phyloP scores from a whole-genome alignment of 805 yeast species.

The Tetrapisispora nanseiensis region DNA sequence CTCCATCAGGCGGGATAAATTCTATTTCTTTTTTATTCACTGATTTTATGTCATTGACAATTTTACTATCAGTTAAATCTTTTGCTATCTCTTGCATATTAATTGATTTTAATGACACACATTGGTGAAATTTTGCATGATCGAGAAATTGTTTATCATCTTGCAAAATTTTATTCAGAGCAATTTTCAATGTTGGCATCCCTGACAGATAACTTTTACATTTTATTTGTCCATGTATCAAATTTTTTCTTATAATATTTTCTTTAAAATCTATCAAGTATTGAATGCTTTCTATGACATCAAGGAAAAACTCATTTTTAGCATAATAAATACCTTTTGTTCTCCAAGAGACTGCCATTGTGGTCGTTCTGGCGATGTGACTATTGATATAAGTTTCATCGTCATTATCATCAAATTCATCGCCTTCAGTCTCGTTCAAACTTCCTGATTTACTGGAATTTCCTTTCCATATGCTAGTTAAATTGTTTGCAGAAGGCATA shows the following conservation, averaged over 20 bases:
- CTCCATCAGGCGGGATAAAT: slow-evolving; percentile 88
- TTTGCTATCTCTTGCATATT: slow-evolving; percentile 1
- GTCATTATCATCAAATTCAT: slow-evolving; percentile 3
- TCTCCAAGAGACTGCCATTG: slow-evolving; percentile 81
- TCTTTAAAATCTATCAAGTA: slow-evolving; percentile 53
- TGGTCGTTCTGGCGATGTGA: slow-evolving; percentile 65
- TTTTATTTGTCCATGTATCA: slow-evolving; percentile 61
- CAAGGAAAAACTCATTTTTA: slow-evolving; percentile 84
- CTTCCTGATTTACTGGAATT: slow-evolving; percentile 1
- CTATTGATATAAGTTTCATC: slow-evolving; percentile 43
- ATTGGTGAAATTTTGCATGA: slow-evolving; percentile 78
- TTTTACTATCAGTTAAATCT: slow-evolving; percentile 35
- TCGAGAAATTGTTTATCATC: slow-evolving; percentile 37
- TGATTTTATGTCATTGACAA: slow-evolving; percentile 27
- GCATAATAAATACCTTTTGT: slow-evolving; percentile 81
- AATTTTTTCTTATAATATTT: slow-evolving; percentile 53
- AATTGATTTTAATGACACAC: slow-evolving; percentile 64
- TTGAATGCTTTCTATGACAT: slow-evolving; percentile 67
- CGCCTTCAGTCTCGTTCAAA: background rate
- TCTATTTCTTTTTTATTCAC: slow-evolving; percentile 36
- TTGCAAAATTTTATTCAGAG: slow-evolving; percentile 56
- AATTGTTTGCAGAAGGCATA: slow-evolving; percentile 3
- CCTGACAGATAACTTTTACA: slow-evolving; percentile 77
- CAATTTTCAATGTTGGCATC: slow-evolving; percentile 75
- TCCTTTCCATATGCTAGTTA: slow-evolving; percentile 5